Percentiles rank a stretch among this genome's conserved stretches.
phyloP scores from a whole-genome alignment of 164 flowering plant genomes.

The Magnolia kwangsiensis region DNA sequence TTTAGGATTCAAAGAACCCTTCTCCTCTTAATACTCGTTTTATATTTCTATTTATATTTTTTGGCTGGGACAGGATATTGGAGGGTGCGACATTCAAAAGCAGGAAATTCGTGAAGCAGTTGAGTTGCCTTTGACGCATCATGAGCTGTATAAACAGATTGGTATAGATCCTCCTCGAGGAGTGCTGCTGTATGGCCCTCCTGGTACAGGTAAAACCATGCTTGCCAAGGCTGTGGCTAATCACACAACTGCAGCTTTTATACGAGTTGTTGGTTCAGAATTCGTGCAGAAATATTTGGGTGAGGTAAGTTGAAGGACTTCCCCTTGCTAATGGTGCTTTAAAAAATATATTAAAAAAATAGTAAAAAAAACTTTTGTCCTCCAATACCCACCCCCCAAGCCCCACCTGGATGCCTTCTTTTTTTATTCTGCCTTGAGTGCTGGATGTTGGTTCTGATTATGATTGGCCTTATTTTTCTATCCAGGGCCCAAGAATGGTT shows the following conservation, averaged over 20 bases:
- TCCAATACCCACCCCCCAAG: not conserved
- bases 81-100: constrained; percentile 97
- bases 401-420: not conserved
- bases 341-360: no score
- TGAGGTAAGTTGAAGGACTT: constrained; percentile 51
- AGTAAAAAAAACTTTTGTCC: not conserved
- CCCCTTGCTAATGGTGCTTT: not conserved
- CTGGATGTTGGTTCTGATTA: not conserved
- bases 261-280: constrained; percentile 95
- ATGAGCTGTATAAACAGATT: constrained; percentile 90
- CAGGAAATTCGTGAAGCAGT: constrained; percentile 99
- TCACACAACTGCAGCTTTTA: constrained; percentile 91
- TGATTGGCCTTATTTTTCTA: not conserved
- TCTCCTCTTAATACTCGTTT: not conserved
- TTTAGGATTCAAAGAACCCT: not conserved
- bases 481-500: constrained; percentile 95
- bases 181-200: constrained; percentile 94
- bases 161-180: constrained; percentile 99
- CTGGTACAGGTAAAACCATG: constrained; percentile 98
- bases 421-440: not conserved
- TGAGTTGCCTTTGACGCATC: constrained; percentile 92
- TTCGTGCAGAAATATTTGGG: constrained; percentile 98
- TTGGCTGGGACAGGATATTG: constrained; percentile 66
- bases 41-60: not conserved
- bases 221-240: constrained; percentile 98